These are phyloP conservation scores for Rubroshorea leprosula DNA, from an alignment of 345 rosid species.

Conservation along the genomic window DNA sequence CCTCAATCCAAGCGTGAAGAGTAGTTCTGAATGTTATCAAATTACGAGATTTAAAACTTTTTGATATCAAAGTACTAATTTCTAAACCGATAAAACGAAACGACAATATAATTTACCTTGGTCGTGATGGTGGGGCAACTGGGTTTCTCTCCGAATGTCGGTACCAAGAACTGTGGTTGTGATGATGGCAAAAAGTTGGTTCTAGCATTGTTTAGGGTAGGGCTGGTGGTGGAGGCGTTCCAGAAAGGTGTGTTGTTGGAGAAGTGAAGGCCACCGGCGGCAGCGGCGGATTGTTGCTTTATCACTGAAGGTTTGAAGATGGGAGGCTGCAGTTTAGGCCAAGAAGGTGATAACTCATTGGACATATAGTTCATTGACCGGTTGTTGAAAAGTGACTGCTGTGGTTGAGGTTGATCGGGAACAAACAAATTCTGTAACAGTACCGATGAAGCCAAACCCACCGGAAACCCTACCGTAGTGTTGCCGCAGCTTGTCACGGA, in stretches of 20 bases:
- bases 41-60: no score
- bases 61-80: no score
- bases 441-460: slow-evolving; percentile 15
- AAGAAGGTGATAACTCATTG: slow-evolving; percentile 32
- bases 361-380: slow-evolving; percentile 30
- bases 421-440: slow-evolving; percentile 41
- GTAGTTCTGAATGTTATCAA: no score
- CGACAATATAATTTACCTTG: slow-evolving; percentile 17
- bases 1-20: no score
- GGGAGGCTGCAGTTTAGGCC: slow-evolving; percentile 49
- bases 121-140: slow-evolving; percentile 19
- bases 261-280: slow-evolving; percentile 30
- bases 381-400: slow-evolving; percentile 29
- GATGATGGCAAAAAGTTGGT: slow-evolving; percentile 19
- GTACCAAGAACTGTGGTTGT: slow-evolving; percentile 30
- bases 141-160: slow-evolving; percentile 34
- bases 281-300: slow-evolving; percentile 20
- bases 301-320: slow-evolving; percentile 27
- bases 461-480: slow-evolving; percentile 19
- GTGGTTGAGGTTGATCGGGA: slow-evolving; percentile 28
- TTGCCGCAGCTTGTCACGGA: slow-evolving; percentile 26
- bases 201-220: slow-evolving; percentile 24
- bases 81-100: not conserved
- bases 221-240: slow-evolving; percentile 31
- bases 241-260: slow-evolving; percentile 42